Evolutionary conservation across 2,329 filamentous ascomycete species (phyloP), one percentile per base, ranked within the genome.

Genomic region (Escovopsis sp.): DNA sequence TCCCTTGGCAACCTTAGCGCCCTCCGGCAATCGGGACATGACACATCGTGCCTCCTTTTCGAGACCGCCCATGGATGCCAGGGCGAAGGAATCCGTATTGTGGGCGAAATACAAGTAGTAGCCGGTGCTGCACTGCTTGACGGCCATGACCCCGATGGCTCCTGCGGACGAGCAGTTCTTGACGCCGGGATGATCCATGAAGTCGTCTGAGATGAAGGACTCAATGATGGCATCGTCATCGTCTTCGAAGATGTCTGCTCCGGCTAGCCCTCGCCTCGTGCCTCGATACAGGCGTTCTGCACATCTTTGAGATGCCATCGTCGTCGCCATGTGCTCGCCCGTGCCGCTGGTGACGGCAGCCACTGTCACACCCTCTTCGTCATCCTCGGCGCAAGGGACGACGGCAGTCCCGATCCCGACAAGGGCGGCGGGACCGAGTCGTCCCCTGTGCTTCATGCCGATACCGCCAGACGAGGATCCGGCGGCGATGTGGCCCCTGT

Each of bases 381-480:
- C 87, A 21, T 72, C 67, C 2, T 71, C 63, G 41, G 86, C 75
- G 18, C 67, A 64, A 2, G 88, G 88, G n/a, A 94, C 72, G 19
- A 98, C 79, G 26, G 84, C 81, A 15, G 86, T 88, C 37, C 90
- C 90, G 35, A 96, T 75, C 7, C 90, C 88, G 12, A 96, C 83
- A 13, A 98, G 68, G 15, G 90, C 90, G 25, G 90, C 92, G 23
- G 90, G 90, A 0, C 90, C 92, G 42, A 94, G 72, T 26, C 90
- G 79, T 5, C 90, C 92, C 40, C 76, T 75, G 55, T 94, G 87
- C 54, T 98, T 98, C 88, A 98, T 94, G 19, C 90, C 88, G 52
- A 98, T 98, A 1, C 90, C 90, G 5, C 90, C 90, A 13, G 92
- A 98, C 2, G 90, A 98, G 2, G 90, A 94, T 13, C 81, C 90